A percentile compares a stretch with the other conserved stretches of the same genome.
phyloP scores from a whole-genome alignment of 2,329 filamentous ascomycete species.

The Diaporthe citriasiana region DNA sequence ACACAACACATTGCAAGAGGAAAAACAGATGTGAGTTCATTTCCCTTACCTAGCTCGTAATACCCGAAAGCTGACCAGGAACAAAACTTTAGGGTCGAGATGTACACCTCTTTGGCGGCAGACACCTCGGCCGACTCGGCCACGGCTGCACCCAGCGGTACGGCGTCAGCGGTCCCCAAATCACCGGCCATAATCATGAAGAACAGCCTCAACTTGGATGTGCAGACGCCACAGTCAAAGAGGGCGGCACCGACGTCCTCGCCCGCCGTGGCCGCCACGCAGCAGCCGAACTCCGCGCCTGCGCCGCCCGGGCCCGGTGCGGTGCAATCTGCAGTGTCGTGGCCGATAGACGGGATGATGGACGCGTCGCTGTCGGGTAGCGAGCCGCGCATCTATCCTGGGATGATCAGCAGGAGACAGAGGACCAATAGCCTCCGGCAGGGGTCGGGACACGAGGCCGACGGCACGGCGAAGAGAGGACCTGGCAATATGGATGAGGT shows the following conservation, averaged over 20 bases:
- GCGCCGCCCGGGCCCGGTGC: not conserved
- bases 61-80: slow-evolving; percentile 27
- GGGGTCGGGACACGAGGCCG: slow-evolving; percentile 56
- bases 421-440: slow-evolving; percentile 59
- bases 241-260: slow-evolving; percentile 38
- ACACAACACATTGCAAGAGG: slow-evolving; percentile 86
- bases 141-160: slow-evolving; percentile 21
- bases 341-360: slow-evolving; percentile 52
- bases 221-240: slow-evolving; percentile 11
- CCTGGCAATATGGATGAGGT: slow-evolving; percentile 22
- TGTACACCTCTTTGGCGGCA: slow-evolving; percentile 57
- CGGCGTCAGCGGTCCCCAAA: slow-evolving; percentile 37
- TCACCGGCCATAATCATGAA: slow-evolving; percentile 47
- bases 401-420: slow-evolving; percentile 68
- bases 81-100: slow-evolving; percentile 54
- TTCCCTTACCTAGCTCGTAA: not conserved
- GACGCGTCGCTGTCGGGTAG: slow-evolving; percentile 67
- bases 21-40: slow-evolving; percentile 81
- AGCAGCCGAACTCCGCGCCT: slow-evolving; percentile 32
- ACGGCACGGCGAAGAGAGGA: slow-evolving; percentile 44
- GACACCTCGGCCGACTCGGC: slow-evolving; percentile 27
- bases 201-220: slow-evolving; percentile 38
- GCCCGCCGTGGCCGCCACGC: slow-evolving; percentile 22
- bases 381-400: slow-evolving; percentile 80
- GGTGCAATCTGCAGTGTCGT: slow-evolving; percentile 19